These are phyloP conservation scores for Echites panduratus DNA, from an alignment of 257 asterid species.

Conservation along the genomic window DNA sequence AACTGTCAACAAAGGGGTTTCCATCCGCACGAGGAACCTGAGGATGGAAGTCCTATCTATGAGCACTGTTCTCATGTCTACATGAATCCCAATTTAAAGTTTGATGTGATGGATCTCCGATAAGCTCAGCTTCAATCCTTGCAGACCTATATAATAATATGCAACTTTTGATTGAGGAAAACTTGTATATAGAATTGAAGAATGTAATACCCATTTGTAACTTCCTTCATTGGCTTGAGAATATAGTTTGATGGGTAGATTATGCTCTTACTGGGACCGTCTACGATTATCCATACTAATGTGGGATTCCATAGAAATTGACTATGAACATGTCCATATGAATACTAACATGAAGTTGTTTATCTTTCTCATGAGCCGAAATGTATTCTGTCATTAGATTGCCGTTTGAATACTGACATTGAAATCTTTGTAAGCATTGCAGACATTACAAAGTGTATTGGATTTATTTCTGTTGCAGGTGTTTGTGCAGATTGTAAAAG, in stretches of 20 bases:
- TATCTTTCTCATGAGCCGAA: neutral
- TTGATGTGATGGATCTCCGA: conserved; percentile 87
- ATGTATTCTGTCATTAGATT: neutral
- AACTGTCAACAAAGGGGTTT: conserved; percentile 85
- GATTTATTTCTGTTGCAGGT: neutral
- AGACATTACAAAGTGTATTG: neutral
- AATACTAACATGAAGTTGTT: neutral
- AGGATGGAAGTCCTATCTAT: conserved; percentile 84
- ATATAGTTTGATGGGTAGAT: conserved; percentile 9
- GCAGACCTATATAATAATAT: neutral
- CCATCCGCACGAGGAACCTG: conserved; percentile 93
- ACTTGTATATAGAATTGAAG: conserved; percentile 4
- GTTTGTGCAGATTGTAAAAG: neutral
- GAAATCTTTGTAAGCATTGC: neutral
- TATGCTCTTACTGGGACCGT: neutral
- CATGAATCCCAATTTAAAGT: conserved; percentile 62
- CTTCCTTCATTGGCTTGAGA: conserved; percentile 21
- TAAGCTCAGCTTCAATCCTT: conserved; percentile 20
- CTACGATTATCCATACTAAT: neutral
- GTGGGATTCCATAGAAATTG: neutral
- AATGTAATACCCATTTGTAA: conserved; percentile 16
- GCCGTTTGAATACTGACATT: neutral
- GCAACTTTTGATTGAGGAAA: neutral
- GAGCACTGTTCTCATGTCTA: conserved; percentile 91
- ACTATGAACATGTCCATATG: neutral